These are phyloP conservation scores for Stentor coeruleus DNA, from an alignment of 73 alveolate genomes.

Conservation along the genomic window DNA sequence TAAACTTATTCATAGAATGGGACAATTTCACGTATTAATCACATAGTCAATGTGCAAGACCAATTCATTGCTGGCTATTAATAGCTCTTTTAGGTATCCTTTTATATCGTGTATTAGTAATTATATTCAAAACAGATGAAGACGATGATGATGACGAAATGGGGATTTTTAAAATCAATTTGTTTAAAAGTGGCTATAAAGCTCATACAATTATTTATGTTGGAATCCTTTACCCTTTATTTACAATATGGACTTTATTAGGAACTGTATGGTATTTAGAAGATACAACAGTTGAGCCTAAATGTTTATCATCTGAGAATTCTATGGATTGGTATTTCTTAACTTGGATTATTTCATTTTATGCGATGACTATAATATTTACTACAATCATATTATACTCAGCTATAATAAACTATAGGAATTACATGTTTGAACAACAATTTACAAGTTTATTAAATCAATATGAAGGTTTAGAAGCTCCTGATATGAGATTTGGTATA, in stretches of 20 bases:
- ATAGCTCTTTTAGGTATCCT: background rate
- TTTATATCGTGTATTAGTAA: background rate
- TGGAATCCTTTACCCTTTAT: background rate
- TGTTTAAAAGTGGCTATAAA: background rate
- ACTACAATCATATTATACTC: background rate
- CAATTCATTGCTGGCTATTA: background rate
- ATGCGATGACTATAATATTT: background rate
- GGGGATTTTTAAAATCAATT: background rate
- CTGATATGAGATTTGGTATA: background rate
- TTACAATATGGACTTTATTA: background rate
- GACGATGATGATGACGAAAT: background rate
- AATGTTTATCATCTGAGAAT: background rate
- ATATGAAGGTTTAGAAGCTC: background rate
- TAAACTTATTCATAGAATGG: background rate
- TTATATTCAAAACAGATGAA: background rate
- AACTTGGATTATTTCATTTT: background rate
- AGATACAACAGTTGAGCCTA: background rate
- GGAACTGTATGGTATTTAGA: conserved; percentile 13
- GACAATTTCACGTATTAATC: conserved; percentile 8
- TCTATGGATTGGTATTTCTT: background rate
- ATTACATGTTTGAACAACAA: background rate
- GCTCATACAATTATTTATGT: background rate
- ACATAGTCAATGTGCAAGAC: background rate
- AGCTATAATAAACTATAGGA: background rate
- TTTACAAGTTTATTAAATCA: background rate